Percentiles rank a stretch among this genome's conserved stretches.
Evolutionary conservation across 1,139 yeast species (phyloP).

Genomic region (Suhomyces coccinellae): DNA sequence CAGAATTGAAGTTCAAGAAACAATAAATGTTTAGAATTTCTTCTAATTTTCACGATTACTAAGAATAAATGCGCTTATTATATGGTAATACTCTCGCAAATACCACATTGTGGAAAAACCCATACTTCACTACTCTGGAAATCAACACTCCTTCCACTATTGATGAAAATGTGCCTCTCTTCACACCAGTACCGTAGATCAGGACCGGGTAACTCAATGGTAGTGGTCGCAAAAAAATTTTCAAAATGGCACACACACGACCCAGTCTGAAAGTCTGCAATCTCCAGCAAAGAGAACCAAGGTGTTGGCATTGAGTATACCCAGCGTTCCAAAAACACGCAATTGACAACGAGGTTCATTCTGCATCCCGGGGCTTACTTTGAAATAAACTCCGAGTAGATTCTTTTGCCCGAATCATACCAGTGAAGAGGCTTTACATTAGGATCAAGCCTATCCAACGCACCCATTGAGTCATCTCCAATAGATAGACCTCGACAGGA

Average conservation of each 20-base stretch:
- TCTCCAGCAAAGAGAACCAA: not conserved
- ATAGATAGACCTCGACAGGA: not conserved
- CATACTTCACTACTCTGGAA: too few species aligned
- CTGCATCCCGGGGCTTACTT: not conserved
- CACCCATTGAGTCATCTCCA: not conserved
- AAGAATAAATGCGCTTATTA: too few species aligned
- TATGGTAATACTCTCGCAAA: too few species aligned
- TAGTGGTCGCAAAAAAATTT: constrained; percentile 13
- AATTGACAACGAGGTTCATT: not conserved
- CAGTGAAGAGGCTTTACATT: not conserved
- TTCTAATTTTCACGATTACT: too few species aligned
- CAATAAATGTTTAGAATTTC: too few species aligned
- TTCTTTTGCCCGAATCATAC: not conserved
- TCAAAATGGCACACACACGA: constrained; percentile 12
- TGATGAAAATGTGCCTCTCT: too few species aligned
- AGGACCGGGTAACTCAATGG: not conserved
- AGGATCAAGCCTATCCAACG: not conserved
- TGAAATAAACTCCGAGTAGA: not conserved
- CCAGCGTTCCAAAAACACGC: not conserved
- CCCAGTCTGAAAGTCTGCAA: not conserved
- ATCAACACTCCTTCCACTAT: too few species aligned
- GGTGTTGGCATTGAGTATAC: not conserved
- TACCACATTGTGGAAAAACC: too few species aligned
- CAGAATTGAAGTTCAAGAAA: too few species aligned
- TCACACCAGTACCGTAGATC: too few species aligned